Evolutionary conservation across 2,329 filamentous ascomycete genomes (phyloP), one percentile per base, ranked within the genome.

Genomic region (Clonostachys byssicola): DNA sequence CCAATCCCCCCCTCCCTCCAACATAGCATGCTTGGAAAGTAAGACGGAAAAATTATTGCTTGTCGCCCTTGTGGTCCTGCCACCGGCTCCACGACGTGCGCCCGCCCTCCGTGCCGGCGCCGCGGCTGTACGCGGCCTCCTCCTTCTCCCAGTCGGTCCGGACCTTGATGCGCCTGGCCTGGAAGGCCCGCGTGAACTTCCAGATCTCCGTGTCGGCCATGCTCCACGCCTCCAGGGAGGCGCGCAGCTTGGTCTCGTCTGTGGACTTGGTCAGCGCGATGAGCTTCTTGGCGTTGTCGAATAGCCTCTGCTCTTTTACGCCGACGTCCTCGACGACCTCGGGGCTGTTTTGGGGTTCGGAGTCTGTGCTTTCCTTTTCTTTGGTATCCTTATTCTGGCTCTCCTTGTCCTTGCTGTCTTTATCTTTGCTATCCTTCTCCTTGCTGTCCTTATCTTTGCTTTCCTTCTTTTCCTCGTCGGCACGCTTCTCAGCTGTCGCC

Each of bases 151-250:
- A 92, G 56, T 78, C 72, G 54, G 72, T 62, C 48, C 86, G 71
- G 71, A 90, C 86, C 42, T 85, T 71, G 23, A 74, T 67, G 40
- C 77, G 70, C 36, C 86, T 69, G 16, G 85, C 86, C 44, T 83
- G 68, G 52, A 79, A 89, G 0, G 88, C 86, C 36, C 83, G 71
- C 6, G 83, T 77, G 59, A 92, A 92, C 57, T 80, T 81, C 88
- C 88, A 92, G 2, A 83, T 82, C 65, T 92, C 88, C 2, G 83
- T 85, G 57, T 92, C 88, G 1, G 82, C 86, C 53, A 90, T 61
- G 60, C 81, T 84, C 81, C 81, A 85, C 12, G 80, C 77, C 60
- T 85, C 81, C n/a, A 82, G 67, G 6, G 77, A 80, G 18, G 72
- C 65, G 7, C 74, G 73, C n/a, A 81, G 52, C 43, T 66, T 65